Percentiles rank a stretch among this genome's conserved stretches.
Evolutionary conservation across 2,329 filamentous ascomycete genomes (phyloP).

Genomic region (Fusarium subtropicale): DNA sequence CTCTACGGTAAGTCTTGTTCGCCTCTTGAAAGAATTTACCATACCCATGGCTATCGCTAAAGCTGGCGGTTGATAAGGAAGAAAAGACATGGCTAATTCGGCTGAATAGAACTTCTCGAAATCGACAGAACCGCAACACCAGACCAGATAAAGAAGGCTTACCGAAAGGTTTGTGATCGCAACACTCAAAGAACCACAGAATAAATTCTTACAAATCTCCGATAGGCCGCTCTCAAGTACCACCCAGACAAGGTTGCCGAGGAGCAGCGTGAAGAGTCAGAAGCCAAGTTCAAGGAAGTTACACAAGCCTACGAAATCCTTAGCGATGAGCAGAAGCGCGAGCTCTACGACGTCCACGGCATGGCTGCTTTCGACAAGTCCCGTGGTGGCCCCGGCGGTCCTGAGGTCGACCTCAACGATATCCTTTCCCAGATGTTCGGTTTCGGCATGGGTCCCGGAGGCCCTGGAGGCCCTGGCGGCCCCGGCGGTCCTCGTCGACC

Average conservation of each 20-base stretch:
- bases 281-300: conserved; percentile 91
- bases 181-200: not conserved
- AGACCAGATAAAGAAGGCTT: conserved; percentile 92
- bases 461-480: conserved; percentile 58
- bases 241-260: conserved; percentile 97
- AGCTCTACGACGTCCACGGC: conserved; percentile 91
- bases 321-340: conserved; percentile 91
- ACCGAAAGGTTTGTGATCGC: conserved; percentile 80
- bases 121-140: conserved; percentile 78
- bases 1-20: conserved; percentile 68
- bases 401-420: conserved; percentile 89
- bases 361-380: conserved; percentile 94
- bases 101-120: conserved; percentile 76
- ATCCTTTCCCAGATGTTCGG: conserved; percentile 94
- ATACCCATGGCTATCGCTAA: not conserved
- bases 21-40: not conserved
- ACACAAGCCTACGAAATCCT: conserved; percentile 98
- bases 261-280: conserved; percentile 84
- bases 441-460: conserved; percentile 72
- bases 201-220: conserved; percentile 23
- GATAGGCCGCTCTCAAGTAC: conserved; percentile 82
- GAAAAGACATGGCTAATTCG: conserved; percentile 23
- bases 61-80: conserved; percentile 15
- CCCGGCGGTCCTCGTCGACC: conserved; percentile 69
- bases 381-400: conserved; percentile 72